phyloP scores from a whole-genome alignment of 2,329 filamentous ascomycete genomes.

The Nemania diffusa region DNA sequence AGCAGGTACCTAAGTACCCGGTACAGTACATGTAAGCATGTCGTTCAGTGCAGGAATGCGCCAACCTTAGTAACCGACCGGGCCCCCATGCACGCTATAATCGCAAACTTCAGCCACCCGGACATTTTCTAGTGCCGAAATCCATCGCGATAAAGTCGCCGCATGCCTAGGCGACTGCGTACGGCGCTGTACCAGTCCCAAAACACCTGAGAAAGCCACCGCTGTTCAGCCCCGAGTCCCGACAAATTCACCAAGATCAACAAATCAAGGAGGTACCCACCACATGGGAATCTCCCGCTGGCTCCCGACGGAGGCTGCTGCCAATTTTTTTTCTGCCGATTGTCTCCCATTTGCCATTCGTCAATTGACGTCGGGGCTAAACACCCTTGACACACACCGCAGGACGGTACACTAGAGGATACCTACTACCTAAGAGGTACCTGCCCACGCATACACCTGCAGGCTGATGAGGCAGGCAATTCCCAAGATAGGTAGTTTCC shows the following conservation, averaged over 20 bases:
- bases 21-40: no score
- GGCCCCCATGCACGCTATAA: neutral
- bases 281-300: constrained; percentile 10
- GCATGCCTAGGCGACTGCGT: neutral
- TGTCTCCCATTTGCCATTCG: constrained; percentile 18
- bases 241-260: constrained; percentile 7
- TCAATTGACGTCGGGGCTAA: constrained; percentile 19
- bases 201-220: neutral
- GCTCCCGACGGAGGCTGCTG: constrained; percentile 14
- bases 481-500: no score
- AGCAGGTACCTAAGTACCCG: neutral
- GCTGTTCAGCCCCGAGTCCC: neutral
- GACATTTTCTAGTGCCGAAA: constrained; percentile 16
- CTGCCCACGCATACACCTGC: neutral
- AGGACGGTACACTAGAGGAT: neutral
- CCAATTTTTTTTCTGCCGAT: neutral
- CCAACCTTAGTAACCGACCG: neutral
- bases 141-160: constrained; percentile 8
- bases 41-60: no score
- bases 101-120: neutral
- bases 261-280: constrained; percentile 3
- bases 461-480: no score
- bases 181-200: neutral
- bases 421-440: neutral
- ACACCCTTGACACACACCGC: constrained; percentile 14